Conservation (phyloP, 257 asterid genomes). For the Penstemon eatonii region DNA sequence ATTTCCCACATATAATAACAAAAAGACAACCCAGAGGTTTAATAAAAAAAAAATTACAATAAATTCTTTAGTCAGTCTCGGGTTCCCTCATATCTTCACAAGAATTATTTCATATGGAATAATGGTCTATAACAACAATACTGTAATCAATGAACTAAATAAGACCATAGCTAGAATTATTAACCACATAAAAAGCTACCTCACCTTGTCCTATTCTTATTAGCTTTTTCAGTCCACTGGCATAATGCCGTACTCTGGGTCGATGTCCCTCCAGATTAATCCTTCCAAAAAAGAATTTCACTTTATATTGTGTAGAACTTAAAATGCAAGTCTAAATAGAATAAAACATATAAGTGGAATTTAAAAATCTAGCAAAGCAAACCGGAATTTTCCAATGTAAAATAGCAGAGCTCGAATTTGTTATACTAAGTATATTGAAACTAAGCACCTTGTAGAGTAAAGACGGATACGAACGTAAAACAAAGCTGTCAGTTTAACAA, state of each 20-base stretch:
- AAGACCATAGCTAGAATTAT: conserved; percentile 14
- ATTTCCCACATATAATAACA: background rate
- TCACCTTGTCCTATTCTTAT: conserved; percentile 93
- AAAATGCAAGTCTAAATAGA: conserved; percentile 25
- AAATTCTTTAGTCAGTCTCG: background rate
- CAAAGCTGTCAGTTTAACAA: background rate
- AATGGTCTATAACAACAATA: conserved; percentile 16
- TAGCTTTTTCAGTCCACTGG: conserved; percentile 77
- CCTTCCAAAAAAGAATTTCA: conserved; percentile 47
- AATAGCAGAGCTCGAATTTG: conserved; percentile 15
- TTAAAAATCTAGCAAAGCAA: background rate
- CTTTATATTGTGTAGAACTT: conserved; percentile 25
- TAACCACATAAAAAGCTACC: conserved; percentile 28
- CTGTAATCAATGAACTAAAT: background rate
- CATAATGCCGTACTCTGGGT: conserved; percentile 83
- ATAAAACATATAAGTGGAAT: background rate
- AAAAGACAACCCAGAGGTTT: background rate
- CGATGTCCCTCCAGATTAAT: conserved; percentile 92
- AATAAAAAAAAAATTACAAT: too few relatives aligned
- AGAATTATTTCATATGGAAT: background rate
- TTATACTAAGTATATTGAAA: conserved; percentile 1
- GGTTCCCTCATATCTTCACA: conserved; percentile 9
- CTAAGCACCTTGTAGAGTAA: conserved; percentile 17
- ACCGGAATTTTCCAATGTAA: background rate
- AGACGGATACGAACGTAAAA: background rate